Conservation (phyloP, 225 moss, liverwort and hornwort species). For the Pleurozium schreberi region DNA sequence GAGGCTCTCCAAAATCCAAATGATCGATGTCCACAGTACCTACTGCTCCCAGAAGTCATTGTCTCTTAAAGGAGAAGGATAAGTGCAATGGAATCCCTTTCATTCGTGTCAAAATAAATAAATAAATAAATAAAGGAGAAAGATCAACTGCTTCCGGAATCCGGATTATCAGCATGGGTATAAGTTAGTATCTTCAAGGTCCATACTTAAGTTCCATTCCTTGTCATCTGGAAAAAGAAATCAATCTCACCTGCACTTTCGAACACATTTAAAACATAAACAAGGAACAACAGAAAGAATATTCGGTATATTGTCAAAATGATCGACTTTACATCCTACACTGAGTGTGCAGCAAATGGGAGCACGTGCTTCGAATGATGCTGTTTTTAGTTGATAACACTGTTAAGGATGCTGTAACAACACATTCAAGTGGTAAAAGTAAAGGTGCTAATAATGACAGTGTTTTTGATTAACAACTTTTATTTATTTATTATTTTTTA, state of each 20-base stretch:
- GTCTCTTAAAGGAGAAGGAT: not conserved
- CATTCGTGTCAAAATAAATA: too few species aligned
- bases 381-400: not conserved
- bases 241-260: not conserved
- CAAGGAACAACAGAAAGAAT: not conserved
- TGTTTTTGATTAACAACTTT: not conserved
- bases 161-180: not conserved
- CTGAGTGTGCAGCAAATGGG: not conserved
- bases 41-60: not conserved
- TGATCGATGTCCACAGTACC: too few species aligned
- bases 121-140: too few species aligned
- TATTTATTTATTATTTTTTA: fast-evolving
- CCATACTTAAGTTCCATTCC: not conserved
- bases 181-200: not conserved
- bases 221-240: not conserved
- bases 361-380: not conserved
- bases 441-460: not conserved
- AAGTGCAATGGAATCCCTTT: too few species aligned
- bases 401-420: not conserved
- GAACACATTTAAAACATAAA: too few species aligned
- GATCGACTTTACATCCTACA: not conserved
- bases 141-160: not conserved
- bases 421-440: not conserved
- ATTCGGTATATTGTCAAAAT: not conserved
- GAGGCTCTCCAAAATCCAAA: not conserved